These are phyloP conservation scores for Microdochium paspali DNA, from an alignment of 2,329 filamentous ascomycete species.

Conservation along the genomic window DNA sequence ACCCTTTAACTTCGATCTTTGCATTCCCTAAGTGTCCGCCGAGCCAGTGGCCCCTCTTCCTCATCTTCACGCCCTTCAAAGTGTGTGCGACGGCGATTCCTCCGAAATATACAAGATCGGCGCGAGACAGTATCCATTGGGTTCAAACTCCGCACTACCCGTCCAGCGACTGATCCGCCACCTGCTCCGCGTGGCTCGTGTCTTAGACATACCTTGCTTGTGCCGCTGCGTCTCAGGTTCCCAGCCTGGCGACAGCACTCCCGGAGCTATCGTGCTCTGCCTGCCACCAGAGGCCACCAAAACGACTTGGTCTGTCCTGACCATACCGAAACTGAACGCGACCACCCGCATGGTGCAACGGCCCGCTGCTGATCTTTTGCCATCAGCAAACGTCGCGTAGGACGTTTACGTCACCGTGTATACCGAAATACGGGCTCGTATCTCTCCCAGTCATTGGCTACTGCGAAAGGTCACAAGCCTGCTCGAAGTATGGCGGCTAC, in stretches of 20 bases:
- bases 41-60: no score
- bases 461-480: background rate
- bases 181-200: background rate
- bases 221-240: background rate
- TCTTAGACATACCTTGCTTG: background rate
- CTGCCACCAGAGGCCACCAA: background rate
- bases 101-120: background rate
- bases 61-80: no score
- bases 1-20: no score
- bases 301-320: background rate
- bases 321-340: background rate
- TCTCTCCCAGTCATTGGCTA: background rate
- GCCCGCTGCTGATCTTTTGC: background rate
- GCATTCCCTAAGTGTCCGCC: no score
- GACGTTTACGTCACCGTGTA: background rate
- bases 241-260: background rate
- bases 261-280: background rate
- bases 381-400: background rate
- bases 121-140: background rate
- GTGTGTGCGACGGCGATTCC: no score
- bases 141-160: background rate
- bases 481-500: conserved; percentile 13
- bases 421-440: background rate
- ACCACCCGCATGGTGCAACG: background rate
- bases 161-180: background rate